phyloP scores from a whole-genome alignment of 2,329 filamentous ascomycete genomes.

The Trichoderma semiorbis region DNA sequence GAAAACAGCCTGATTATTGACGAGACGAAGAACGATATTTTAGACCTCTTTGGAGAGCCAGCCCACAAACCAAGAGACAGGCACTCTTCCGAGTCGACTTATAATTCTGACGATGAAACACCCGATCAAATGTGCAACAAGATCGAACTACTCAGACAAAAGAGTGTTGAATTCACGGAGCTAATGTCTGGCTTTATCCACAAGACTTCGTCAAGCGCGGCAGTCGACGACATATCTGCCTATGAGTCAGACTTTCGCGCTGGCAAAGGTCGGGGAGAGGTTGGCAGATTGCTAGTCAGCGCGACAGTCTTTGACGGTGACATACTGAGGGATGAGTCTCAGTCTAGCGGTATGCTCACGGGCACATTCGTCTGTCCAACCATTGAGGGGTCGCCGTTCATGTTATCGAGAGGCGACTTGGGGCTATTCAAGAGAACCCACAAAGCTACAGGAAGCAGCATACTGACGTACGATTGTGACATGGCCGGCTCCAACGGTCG shows the following conservation, averaged over 20 bases:
- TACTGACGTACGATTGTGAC: conserved; percentile 60
- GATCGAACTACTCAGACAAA: conserved; percentile 21
- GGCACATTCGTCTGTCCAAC: conserved; percentile 49
- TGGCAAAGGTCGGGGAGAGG: conserved; percentile 52
- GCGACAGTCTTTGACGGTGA: conserved; percentile 49
- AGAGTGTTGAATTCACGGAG: conserved; percentile 60
- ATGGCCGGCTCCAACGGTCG: conserved; percentile 53
- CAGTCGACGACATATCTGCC: conserved; percentile 45
- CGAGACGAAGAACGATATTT: conserved; percentile 42
- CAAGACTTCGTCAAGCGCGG: conserved; percentile 33
- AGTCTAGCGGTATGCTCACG: conserved; percentile 42
- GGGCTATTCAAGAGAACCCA: conserved; percentile 54
- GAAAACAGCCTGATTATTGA: conserved; percentile 43
- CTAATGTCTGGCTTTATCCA: conserved; percentile 63
- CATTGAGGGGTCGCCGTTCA: conserved; percentile 51
- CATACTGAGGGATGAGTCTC: neutral
- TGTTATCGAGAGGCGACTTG: conserved; percentile 56
- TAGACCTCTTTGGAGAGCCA: conserved; percentile 55
- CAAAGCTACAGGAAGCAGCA: conserved; percentile 54
- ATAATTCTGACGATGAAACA: neutral
- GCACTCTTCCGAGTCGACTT: neutral
- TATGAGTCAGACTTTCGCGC: conserved; percentile 52
- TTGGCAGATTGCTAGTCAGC: conserved; percentile 57
- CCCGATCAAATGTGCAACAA: neutral
- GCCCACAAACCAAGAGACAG: conserved; percentile 29